phyloP scores from a whole-genome alignment of 306 rosid species.

The Begonia masoniana region DNA sequence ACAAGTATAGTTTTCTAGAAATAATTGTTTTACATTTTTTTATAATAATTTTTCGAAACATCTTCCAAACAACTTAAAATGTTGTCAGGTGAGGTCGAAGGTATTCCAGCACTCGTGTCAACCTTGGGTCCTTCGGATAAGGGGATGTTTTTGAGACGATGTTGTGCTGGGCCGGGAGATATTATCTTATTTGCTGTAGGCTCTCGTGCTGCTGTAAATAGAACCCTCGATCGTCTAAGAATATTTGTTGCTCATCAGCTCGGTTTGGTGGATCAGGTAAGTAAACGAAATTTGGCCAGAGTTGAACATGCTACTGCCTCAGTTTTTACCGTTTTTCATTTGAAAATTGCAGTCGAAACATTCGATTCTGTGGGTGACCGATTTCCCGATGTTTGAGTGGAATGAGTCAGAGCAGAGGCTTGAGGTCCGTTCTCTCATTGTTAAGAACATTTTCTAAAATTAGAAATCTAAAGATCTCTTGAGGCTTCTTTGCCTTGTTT shows the following conservation, averaged over 20 bases:
- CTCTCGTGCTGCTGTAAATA: conserved; percentile 48
- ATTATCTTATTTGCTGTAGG: conserved; percentile 77
- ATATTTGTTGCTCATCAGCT: conserved; percentile 56
- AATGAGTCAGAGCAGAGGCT: conserved; percentile 80
- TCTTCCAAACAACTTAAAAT: conserved; percentile 1
- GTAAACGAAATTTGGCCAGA: conserved; percentile 7
- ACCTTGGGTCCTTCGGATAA: conserved; percentile 49
- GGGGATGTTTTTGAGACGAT: conserved; percentile 34
- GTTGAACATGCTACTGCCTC: background rate
- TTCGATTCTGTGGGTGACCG: conserved; percentile 88
- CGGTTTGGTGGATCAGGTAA: conserved; percentile 66
- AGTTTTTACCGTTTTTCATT: conserved; percentile 8
- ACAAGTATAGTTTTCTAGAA: too few species aligned
- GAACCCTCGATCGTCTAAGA: conserved; percentile 74
- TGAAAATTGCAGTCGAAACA: conserved; percentile 51
- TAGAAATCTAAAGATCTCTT: too few species aligned
- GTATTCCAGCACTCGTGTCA: conserved; percentile 68
- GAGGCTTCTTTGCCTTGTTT: too few species aligned
- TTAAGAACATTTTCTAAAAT: background rate
- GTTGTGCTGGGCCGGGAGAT: conserved; percentile 60
- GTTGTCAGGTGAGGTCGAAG: conserved; percentile 59
- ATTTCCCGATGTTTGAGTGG: conserved; percentile 99
- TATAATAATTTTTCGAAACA: too few species aligned
- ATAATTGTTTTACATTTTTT: too few species aligned
- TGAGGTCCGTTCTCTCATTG: conserved; percentile 42